Base-by-base conservation (phyloP, 176 grass and related monocot species). In the Urochloa ruziziensis region DNA sequence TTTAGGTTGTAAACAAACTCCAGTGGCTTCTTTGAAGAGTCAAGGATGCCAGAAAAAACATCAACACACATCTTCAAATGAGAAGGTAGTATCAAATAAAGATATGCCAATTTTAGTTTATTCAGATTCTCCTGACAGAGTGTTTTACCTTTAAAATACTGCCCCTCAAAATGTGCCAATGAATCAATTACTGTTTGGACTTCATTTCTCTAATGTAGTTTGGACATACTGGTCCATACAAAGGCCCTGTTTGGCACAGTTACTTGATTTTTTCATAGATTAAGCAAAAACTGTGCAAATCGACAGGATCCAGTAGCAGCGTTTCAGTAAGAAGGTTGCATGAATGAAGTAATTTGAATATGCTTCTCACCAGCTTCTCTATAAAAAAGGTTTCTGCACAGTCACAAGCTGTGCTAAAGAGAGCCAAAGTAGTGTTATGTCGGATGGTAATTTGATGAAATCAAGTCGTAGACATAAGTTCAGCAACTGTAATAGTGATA, bases 1-100 rank as follows among this genome's bases (percentile, higher is more conserved):
- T 82, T 60, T 82, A 88, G 86, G 65, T 34, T 2, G 0, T 63
- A 35, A 78, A 71, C 52, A 36, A 53, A 72, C 73, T 34, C 80
- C 54, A 15, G 64, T 44, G 21, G 65, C 28, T 71, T 54, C 64
- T 25, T 52, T 53, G 24, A 48, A 79, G 58, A 72, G 57, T 11
- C 40, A 21, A 53, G 40, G 21, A 47, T 62, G 24, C 69, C 21
- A 1, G 24, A 14, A 76, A 85, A 75, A 29, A 85, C 16, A 7
- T 21, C 49, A 66, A 6, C 64, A 60, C 10, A 56, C 32, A 18
- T 0, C 66, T 46, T 43, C 54, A 44, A 88, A 52, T 74, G 36
- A 67, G 30, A 80, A 89, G 68, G 68, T 48, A 53, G 51, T 59
- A 33, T n/a, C 40, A 28, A 44, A 74, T 80, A 37, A 80, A 60